A percentile compares a stretch with the other conserved stretches of the same genome.
Conservation (phyloP, 768 basidiomycete genomes). For the Agrocybe pediades region DNA sequence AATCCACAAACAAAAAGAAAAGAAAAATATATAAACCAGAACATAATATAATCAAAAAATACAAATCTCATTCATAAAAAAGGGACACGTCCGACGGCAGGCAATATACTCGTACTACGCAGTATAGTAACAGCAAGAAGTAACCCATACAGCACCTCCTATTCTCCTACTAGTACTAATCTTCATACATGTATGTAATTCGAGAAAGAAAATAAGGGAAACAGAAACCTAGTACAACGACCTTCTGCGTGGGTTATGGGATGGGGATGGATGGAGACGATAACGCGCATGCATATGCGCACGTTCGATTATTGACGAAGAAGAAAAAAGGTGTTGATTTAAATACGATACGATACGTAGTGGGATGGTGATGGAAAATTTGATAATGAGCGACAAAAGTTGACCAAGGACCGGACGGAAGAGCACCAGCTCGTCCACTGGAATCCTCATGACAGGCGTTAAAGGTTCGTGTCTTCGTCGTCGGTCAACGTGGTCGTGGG, state of each 20-base stretch:
- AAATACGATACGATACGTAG: not conserved
- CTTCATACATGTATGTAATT: no score
- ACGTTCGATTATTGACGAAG: not conserved
- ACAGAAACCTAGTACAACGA: constrained; percentile 10
- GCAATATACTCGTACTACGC: no score
- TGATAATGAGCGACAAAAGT: not conserved
- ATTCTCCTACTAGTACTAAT: no score
- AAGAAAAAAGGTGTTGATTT: no score
- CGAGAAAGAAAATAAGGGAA: no score
- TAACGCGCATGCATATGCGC: not conserved
- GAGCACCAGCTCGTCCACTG: not conserved
- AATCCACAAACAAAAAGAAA: no score
- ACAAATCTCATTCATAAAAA: no score
- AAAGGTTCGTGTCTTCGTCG: constrained; percentile 1
- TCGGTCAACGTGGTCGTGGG: constrained; percentile 13
- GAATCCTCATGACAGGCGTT: not conserved
- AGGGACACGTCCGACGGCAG: no score
- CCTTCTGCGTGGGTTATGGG: constrained; percentile 7
- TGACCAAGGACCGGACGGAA: not conserved
- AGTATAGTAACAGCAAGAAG: no score
- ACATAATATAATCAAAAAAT: no score
- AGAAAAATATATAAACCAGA: no score
- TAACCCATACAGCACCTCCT: no score
- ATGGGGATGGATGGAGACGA: not conserved
- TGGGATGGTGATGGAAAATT: not conserved